These are phyloP conservation scores for Ogataea zsoltii DNA, from an alignment of 805 yeast species.

Conservation along the genomic window DNA sequence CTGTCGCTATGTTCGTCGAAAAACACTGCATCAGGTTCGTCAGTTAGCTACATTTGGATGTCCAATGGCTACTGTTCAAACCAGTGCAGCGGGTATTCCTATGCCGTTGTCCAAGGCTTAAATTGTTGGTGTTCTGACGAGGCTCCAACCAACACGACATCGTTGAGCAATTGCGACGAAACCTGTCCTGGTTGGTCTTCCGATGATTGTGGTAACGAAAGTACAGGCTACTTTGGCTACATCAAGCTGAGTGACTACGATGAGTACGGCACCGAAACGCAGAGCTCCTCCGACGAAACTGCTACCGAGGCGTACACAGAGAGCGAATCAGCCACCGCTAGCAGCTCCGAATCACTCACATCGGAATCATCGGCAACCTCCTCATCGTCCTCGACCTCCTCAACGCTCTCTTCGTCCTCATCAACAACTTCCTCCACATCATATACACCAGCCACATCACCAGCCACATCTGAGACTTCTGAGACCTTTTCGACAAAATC, in stretches of 20 bases:
- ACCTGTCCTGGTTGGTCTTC: constrained; percentile 47
- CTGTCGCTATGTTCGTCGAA: constrained; percentile 29
- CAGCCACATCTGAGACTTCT: not conserved
- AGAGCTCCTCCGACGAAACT: too few species aligned
- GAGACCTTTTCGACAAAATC: not conserved
- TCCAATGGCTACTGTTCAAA: constrained; percentile 46
- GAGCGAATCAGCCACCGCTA: too few species aligned
- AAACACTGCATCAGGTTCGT: constrained; percentile 25
- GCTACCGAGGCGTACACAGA: too few species aligned
- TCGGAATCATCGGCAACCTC: not conserved
- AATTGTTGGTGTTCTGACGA: constrained; percentile 52
- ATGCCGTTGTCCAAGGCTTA: constrained; percentile 46
- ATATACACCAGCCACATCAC: constrained; percentile 2
- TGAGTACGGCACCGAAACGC: too few species aligned
- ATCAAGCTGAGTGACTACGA: constrained; percentile 13
- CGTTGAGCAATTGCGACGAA: constrained; percentile 35
- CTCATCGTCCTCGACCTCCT: not conserved
- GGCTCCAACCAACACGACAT: constrained; percentile 41
- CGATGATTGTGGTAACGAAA: constrained; percentile 41
- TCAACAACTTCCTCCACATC: constrained; percentile 4
- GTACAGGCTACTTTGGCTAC: constrained; percentile 26
- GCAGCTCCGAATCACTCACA: too few species aligned
- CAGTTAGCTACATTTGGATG: constrained; percentile 19
- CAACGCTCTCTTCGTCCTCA: not conserved
- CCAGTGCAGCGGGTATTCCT: constrained; percentile 40